Evolutionary conservation across 2,329 filamentous ascomycete species (phyloP).

Genomic region (Grosmannia huntii): DNA sequence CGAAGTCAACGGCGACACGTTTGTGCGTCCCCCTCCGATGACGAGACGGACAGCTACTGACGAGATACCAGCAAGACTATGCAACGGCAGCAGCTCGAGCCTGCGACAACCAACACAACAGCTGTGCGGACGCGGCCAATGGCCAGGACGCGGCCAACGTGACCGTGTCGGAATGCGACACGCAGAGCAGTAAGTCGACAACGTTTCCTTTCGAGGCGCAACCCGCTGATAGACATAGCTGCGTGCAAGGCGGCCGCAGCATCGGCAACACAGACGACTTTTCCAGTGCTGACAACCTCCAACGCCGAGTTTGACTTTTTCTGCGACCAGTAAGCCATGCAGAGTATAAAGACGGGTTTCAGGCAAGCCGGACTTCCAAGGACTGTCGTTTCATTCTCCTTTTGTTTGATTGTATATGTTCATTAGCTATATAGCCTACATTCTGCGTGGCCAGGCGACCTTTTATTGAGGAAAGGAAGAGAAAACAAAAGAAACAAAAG

Average conservation of each 20-base stretch:
- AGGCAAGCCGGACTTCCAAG: too few relatives aligned
- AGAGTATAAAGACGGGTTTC: too few relatives aligned
- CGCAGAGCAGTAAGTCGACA: slow-evolving; percentile 27
- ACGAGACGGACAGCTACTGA: background rate
- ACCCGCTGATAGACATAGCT: slow-evolving; percentile 15
- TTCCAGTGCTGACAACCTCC: slow-evolving; percentile 22
- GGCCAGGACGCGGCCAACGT: slow-evolving; percentile 18
- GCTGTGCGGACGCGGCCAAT: slow-evolving; percentile 30
- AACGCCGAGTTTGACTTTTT: slow-evolving; percentile 33
- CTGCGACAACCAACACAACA: slow-evolving; percentile 37
- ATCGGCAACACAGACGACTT: slow-evolving; percentile 20
- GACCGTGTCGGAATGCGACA: slow-evolving; percentile 30
- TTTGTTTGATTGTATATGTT: background rate
- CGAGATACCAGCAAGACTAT: slow-evolving; percentile 25
- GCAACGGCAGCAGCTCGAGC: slow-evolving; percentile 26
- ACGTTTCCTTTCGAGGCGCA: too few relatives aligned
- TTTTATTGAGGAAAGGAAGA: background rate
- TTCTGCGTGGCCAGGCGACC: background rate
- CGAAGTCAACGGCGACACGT: slow-evolving; percentile 29
- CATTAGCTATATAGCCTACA: background rate
- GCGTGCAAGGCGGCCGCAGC: slow-evolving; percentile 24
- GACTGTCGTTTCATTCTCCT: background rate
- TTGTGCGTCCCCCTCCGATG: slow-evolving; percentile 21
- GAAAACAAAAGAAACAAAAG: background rate
- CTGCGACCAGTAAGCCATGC: slow-evolving; percentile 28